Percentiles rank a stretch among this genome's conserved stretches.
Conservation (phyloP, 306 rosid species). For the Castanea mollissima region DNA sequence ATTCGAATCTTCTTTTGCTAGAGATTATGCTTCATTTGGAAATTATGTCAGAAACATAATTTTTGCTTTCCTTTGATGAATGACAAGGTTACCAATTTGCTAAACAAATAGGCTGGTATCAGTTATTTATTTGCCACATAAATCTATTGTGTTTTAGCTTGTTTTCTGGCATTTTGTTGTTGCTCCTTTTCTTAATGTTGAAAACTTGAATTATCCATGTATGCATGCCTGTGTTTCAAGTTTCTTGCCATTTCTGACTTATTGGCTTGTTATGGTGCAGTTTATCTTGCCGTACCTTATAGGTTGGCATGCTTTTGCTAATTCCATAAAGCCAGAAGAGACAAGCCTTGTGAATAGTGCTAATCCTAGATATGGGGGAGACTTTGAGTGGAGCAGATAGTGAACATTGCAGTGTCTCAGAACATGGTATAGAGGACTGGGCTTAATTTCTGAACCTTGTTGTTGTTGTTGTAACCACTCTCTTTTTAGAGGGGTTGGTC, state of each 20-base stretch:
- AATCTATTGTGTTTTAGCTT: not conserved
- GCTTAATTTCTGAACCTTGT: not conserved
- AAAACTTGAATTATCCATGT: not conserved
- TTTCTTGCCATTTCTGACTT: slow-evolving; percentile 1
- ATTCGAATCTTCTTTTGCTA: not conserved
- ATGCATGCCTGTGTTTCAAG: not conserved
- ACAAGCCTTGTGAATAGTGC: slow-evolving; percentile 38
- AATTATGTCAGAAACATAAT: not conserved
- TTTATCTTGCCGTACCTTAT: slow-evolving; percentile 73
- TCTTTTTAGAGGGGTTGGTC: not conserved
- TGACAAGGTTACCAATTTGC: too few relatives aligned
- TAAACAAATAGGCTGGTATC: not conserved
- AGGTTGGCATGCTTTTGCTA: slow-evolving; percentile 86
- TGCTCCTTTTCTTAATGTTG: not conserved
- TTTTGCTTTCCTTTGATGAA: not conserved
- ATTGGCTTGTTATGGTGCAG: slow-evolving; percentile 38
- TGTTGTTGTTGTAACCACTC: not conserved
- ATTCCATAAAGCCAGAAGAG: slow-evolving; percentile 63
- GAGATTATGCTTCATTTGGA: not conserved
- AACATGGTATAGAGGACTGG: not conserved
- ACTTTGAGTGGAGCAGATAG: slow-evolving; percentile 81
- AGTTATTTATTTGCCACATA: not conserved
- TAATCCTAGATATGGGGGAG: slow-evolving; percentile 68
- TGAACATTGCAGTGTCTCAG: not conserved
- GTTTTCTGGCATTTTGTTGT: not conserved